These are phyloP conservation scores for Citrullus mucosospermus DNA, from an alignment of 306 rosid species.

Conservation along the genomic window DNA sequence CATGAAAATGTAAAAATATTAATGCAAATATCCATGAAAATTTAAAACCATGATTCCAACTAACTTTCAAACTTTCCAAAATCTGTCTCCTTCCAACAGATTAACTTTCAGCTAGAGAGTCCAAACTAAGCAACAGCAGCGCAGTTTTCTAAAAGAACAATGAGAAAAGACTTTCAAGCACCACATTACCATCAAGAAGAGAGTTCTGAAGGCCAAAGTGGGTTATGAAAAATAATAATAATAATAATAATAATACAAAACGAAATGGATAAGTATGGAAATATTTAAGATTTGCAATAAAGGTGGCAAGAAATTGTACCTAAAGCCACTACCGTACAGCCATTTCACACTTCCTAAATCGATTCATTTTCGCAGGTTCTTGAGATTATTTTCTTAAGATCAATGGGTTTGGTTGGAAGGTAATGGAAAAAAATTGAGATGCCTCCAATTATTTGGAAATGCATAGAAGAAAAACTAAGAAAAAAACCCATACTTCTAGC, in stretches of 20 bases:
- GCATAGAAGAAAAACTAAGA: background rate
- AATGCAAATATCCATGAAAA: too few species aligned
- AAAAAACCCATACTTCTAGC: background rate
- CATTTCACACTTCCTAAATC: background rate
- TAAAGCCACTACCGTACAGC: background rate
- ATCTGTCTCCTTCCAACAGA: background rate
- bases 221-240: background rate
- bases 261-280: background rate
- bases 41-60: background rate
- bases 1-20: too few species aligned
- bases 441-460: constrained; percentile 7
- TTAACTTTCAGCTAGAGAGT: background rate
- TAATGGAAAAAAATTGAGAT: background rate
- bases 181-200: background rate
- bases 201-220: background rate
- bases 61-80: background rate
- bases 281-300: background rate
- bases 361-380: background rate
- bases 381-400: background rate
- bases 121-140: background rate
- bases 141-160: background rate
- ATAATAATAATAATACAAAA: background rate
- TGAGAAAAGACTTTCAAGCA: too few species aligned
- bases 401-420: background rate
- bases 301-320: background rate